phyloP scores from a whole-genome alignment of 148 eudicot species.

The Hydrangea macrophylla region DNA sequence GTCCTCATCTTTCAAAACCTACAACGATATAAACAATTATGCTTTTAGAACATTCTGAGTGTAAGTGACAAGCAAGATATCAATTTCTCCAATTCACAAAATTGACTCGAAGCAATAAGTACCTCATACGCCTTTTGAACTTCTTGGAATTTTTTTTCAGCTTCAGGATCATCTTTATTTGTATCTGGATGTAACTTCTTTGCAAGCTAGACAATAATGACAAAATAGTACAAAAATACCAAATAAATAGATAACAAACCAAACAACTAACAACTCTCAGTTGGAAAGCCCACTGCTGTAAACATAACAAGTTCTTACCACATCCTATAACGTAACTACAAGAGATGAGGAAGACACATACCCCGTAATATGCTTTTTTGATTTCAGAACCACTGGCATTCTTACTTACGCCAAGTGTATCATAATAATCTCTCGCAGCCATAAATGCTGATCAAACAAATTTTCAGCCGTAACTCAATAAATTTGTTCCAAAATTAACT shows the following conservation, averaged over 20 bases:
- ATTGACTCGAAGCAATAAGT: slow-evolving; percentile 5
- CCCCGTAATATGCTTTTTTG: slow-evolving; percentile 96
- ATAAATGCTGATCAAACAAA: slow-evolving; percentile 39
- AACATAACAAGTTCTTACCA: not conserved
- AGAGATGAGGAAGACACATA: too few species aligned
- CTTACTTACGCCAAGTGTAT: slow-evolving; percentile 71
- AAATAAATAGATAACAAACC: not conserved
- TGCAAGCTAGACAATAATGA: slow-evolving; percentile 55
- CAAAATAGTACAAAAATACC: slow-evolving; percentile 2
- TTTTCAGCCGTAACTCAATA: not conserved
- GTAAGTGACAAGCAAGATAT: not conserved
- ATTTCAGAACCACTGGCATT: slow-evolving; percentile 77
- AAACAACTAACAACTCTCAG: not conserved
- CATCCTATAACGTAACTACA: not conserved
- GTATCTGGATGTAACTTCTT: slow-evolving; percentile 95
- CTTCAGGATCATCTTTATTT: slow-evolving; percentile 90
- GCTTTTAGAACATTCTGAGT: not conserved
- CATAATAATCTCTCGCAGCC: slow-evolving; percentile 67
- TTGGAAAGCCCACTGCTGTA: not conserved
- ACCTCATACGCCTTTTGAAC: slow-evolving; percentile 96
- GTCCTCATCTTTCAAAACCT: slow-evolving; percentile 92
- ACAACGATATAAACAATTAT: slow-evolving; percentile 8
- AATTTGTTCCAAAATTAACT: not conserved
- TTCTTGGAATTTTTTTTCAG: slow-evolving; percentile 90
- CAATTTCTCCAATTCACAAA: not conserved